Conservation (phyloP, 139 green algal species). For the Chlorella sp. region DNA sequence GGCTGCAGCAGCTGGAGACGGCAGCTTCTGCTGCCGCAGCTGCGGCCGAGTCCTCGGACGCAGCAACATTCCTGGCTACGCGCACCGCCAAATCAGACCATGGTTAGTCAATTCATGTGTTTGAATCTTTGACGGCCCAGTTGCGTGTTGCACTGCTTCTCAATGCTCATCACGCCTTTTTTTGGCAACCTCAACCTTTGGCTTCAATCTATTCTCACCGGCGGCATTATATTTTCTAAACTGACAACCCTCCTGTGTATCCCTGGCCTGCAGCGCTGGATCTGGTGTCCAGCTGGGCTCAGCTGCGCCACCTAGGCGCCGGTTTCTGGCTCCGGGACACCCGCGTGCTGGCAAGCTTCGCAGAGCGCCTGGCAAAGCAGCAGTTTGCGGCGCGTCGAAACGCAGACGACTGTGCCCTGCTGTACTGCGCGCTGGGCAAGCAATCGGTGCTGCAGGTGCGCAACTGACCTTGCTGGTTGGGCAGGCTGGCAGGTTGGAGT, state of each 20-base stretch:
- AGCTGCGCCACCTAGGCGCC: slow-evolving; percentile 68
- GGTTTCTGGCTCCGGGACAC: slow-evolving; percentile 86
- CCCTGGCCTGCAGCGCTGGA: too few relatives aligned
- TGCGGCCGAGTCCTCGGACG: slow-evolving; percentile 11
- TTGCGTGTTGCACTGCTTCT: neutral
- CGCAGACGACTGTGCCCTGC: slow-evolving; percentile 80
- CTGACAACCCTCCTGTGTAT: too few relatives aligned
- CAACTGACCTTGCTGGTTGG: neutral
- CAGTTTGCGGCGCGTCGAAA: slow-evolving; percentile 76
- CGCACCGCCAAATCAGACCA: neutral
- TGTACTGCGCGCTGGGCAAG: slow-evolving; percentile 85
- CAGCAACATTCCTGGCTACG: slow-evolving; percentile 12
- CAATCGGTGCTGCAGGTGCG: slow-evolving; percentile 62
- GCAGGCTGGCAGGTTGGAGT: neutral
- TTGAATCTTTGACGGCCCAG: neutral
- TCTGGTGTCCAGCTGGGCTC: slow-evolving; percentile 62
- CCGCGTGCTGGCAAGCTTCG: slow-evolving; percentile 2
- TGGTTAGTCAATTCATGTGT: neutral
- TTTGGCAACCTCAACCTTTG: neutral
- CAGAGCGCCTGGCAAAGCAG: slow-evolving; percentile 79
- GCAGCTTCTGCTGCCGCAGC: slow-evolving; percentile 26
- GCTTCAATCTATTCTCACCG: too few relatives aligned
- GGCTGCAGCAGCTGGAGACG: slow-evolving; percentile 35
- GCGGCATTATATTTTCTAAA: too few relatives aligned
- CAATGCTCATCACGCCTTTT: neutral